phyloP scores from a whole-genome alignment of 2,329 filamentous ascomycete genomes.

The Fusarium haematococcum region DNA sequence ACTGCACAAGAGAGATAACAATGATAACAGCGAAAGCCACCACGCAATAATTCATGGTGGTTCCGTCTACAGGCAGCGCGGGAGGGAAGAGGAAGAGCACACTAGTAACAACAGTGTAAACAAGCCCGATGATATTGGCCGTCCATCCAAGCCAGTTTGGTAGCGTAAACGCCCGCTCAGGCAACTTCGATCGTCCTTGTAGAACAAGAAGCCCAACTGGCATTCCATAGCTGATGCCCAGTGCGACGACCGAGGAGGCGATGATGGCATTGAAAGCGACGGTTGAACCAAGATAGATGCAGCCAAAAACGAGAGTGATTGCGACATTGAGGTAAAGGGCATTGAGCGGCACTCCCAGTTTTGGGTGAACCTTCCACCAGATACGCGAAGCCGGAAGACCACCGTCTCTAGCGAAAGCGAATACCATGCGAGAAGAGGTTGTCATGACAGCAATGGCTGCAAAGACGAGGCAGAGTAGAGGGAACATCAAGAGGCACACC shows the following conservation, averaged over 20 bases:
- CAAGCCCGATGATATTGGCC: conserved; percentile 60
- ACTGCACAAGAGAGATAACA: conserved; percentile 55
- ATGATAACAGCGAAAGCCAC: conserved; percentile 60
- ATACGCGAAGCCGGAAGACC: conserved; percentile 72
- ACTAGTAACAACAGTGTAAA: conserved; percentile 74
- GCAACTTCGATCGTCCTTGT: conserved; percentile 72
- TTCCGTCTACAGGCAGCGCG: conserved; percentile 69
- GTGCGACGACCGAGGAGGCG: conserved; percentile 76
- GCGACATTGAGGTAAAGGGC: conserved; percentile 70
- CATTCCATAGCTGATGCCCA: conserved; percentile 80
- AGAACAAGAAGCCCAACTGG: conserved; percentile 77
- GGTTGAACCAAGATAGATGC: conserved; percentile 75
- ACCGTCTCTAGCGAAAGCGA: conserved; percentile 73
- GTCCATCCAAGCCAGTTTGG: conserved; percentile 52
- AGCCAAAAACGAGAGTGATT: conserved; percentile 75
- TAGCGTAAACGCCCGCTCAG: conserved; percentile 57
- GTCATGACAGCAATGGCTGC: conserved; percentile 74
- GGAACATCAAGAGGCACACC: conserved; percentile 75
- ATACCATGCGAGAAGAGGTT: conserved; percentile 74
- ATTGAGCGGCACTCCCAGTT: conserved; percentile 74
- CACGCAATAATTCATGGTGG: conserved; percentile 73
- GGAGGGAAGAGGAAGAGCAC: conserved; percentile 81
- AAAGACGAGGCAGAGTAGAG: conserved; percentile 72
- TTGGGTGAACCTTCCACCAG: conserved; percentile 71
- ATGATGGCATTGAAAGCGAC: conserved; percentile 78